phyloP scores from a whole-genome alignment of 2,329 filamentous ascomycete genomes.

The Clarireedia homoeocarpa region DNA sequence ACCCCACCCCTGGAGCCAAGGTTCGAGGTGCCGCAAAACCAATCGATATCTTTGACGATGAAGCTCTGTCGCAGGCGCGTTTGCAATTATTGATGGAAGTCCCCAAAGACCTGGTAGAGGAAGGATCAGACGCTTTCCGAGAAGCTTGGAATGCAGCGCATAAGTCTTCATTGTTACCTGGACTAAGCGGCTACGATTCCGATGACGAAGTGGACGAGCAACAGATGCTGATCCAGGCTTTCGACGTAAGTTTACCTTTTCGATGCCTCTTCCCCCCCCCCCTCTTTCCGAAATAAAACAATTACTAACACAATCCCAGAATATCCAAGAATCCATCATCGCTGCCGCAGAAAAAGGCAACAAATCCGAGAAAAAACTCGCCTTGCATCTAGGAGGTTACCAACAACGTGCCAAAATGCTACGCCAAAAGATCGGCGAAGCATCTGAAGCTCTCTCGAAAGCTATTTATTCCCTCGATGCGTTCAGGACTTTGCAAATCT shows the following conservation, averaged over 20 bases:
- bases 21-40: slow-evolving; percentile 53
- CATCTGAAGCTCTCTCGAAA: slow-evolving; percentile 65
- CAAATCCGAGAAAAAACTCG: slow-evolving; percentile 90
- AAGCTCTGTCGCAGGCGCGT: slow-evolving; percentile 64
- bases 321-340: slow-evolving; percentile 65
- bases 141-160: slow-evolving; percentile 46
- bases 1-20: slow-evolving; percentile 59
- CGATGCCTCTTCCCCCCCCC: background rate
- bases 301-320: slow-evolving; percentile 35
- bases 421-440: slow-evolving; percentile 69
- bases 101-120: slow-evolving; percentile 39
- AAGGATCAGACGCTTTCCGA: slow-evolving; percentile 46
- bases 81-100: slow-evolving; percentile 54
- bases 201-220: slow-evolving; percentile 51
- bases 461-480: slow-evolving; percentile 64
- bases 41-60: slow-evolving; percentile 61
- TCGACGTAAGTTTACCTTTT: slow-evolving; percentile 51
- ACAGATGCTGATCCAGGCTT: slow-evolving; percentile 43
- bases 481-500: slow-evolving; percentile 67
- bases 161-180: slow-evolving; percentile 57
- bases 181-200: slow-evolving; percentile 71
- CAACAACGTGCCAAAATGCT: slow-evolving; percentile 77
- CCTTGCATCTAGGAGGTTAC: slow-evolving; percentile 81
- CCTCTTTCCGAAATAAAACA: background rate
- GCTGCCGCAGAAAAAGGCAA: slow-evolving; percentile 70